Percentiles rank a stretch among this genome's conserved stretches.
phyloP scores from a whole-genome alignment of 1,284 basidiomycete genomes.

The Ganoderma resinaceum region DNA sequence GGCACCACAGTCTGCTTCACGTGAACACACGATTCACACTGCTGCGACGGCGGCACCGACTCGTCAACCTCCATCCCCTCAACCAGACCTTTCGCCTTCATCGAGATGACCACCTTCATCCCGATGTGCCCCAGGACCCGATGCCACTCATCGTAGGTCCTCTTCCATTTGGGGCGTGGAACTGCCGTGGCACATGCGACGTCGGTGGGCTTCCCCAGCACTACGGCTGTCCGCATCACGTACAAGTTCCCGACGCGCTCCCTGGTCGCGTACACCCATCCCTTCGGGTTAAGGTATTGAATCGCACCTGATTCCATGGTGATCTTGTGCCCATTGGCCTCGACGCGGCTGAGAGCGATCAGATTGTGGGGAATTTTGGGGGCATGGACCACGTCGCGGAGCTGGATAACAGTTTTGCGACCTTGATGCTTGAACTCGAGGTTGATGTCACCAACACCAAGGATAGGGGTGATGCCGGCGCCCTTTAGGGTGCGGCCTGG shows the following conservation, averaged over 20 bases:
- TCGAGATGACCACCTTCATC: slow-evolving; percentile 5
- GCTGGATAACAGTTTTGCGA: slow-evolving; percentile 19
- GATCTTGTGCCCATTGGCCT: slow-evolving; percentile 23
- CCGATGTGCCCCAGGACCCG: slow-evolving; percentile 11
- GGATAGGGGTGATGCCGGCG: slow-evolving; percentile 27
- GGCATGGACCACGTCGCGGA: slow-evolving; percentile 41
- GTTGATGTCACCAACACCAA: slow-evolving; percentile 27
- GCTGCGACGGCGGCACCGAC: not conserved
- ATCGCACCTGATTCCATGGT: slow-evolving; percentile 16
- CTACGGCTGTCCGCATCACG: slow-evolving; percentile 9
- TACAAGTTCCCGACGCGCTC: slow-evolving; percentile 23
- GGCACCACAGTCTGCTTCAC: slow-evolving; percentile 13
- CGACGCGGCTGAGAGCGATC: slow-evolving; percentile 40
- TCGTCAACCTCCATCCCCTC: slow-evolving; percentile 14
- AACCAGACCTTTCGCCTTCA: slow-evolving; percentile 7
- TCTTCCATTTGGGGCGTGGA: slow-evolving; percentile 2
- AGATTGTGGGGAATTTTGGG: slow-evolving; percentile 44
- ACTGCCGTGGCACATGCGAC: slow-evolving; percentile 10
- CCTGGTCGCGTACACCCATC: slow-evolving; percentile 8
- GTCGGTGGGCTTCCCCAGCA: not conserved
- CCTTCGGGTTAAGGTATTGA: slow-evolving; percentile 13
- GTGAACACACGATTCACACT: slow-evolving; percentile 14
- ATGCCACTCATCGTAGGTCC: slow-evolving; percentile 45
- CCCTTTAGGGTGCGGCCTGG: slow-evolving; percentile 26
- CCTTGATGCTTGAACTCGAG: slow-evolving; percentile 24